Conservation (phyloP, 2,329 filamentous ascomycete species). For the Pseudogymnoascus sp. region DNA sequence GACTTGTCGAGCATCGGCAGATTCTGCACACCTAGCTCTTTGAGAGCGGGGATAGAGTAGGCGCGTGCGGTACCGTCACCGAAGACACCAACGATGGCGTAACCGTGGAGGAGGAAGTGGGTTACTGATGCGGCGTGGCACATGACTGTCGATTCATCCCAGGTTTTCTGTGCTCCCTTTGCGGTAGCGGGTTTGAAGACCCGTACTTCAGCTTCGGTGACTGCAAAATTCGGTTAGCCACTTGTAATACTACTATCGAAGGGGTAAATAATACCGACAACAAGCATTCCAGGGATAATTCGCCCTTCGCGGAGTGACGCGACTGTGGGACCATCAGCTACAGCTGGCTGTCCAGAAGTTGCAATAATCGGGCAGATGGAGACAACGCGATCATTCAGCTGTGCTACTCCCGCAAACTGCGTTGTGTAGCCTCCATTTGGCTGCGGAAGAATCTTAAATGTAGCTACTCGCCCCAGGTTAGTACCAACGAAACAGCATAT, state of each 20-base stretch:
- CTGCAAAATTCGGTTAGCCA: constrained; percentile 13
- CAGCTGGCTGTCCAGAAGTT: constrained; percentile 65
- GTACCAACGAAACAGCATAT: constrained; percentile 90
- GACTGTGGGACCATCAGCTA: constrained; percentile 66
- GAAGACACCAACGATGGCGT: constrained; percentile 75
- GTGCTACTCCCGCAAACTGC: constrained; percentile 58
- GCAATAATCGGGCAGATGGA: constrained; percentile 71
- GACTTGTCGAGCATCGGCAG: constrained; percentile 65
- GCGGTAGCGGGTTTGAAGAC: constrained; percentile 77
- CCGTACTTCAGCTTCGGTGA: constrained; percentile 65
- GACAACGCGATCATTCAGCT: constrained; percentile 62
- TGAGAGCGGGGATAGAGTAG: constrained; percentile 79
- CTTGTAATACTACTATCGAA: not conserved
- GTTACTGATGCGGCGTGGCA: constrained; percentile 76
- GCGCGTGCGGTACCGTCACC: constrained; percentile 72
- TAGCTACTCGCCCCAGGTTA: constrained; percentile 70
- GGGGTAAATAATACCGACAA: constrained; percentile 47
- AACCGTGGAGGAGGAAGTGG: constrained; percentile 64
- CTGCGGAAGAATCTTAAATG: constrained; percentile 81
- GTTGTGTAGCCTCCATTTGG: constrained; percentile 60
- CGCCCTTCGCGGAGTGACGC: constrained; percentile 65
- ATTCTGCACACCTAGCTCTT: constrained; percentile 64
- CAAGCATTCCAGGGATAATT: constrained; percentile 69
- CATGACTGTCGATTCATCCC: constrained; percentile 59
- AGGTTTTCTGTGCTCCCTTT: constrained; percentile 88